A percentile compares a stretch with the other conserved stretches of the same genome.
Conservation (phyloP, 345 rosid genomes). For the Microcos paniculata region DNA sequence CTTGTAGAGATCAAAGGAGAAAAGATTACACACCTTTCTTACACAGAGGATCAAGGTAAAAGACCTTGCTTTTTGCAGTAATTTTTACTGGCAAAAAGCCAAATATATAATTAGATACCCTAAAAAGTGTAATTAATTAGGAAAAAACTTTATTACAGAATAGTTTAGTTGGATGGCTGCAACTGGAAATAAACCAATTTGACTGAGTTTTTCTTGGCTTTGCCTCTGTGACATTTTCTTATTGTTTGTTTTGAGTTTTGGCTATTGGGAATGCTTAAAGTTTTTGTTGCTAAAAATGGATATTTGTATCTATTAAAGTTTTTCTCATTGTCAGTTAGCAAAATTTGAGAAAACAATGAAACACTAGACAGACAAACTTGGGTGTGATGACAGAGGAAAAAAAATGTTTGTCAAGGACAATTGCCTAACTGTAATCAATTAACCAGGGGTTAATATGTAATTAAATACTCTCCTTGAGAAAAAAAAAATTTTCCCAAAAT, state of each 20-base stretch:
- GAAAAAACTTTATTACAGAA: neutral
- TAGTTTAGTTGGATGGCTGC: neutral
- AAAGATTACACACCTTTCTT: slow-evolving; percentile 8
- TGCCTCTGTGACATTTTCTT: neutral
- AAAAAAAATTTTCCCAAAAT: no score
- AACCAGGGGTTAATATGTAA: no score
- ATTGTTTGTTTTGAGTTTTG: neutral
- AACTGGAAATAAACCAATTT: neutral
- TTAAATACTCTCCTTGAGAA: no score
- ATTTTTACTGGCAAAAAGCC: neutral
- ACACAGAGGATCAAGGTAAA: slow-evolving; percentile 10
- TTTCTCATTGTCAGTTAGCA: neutral
- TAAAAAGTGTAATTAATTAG: neutral
- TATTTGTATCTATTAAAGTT: neutral
- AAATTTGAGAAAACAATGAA: neutral
- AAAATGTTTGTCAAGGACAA: no score
- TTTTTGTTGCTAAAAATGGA: neutral
- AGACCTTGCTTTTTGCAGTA: slow-evolving; percentile 18
- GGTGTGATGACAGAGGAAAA: neutral
- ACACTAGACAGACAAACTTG: neutral
- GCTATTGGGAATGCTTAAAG: neutral
- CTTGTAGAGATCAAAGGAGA: slow-evolving; percentile 3
- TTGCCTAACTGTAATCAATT: no score
- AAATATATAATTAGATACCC: neutral
- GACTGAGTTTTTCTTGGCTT: neutral